Conservation (phyloP, 1,139 yeast genomes). For the Candida sanyaensis region DNA sequence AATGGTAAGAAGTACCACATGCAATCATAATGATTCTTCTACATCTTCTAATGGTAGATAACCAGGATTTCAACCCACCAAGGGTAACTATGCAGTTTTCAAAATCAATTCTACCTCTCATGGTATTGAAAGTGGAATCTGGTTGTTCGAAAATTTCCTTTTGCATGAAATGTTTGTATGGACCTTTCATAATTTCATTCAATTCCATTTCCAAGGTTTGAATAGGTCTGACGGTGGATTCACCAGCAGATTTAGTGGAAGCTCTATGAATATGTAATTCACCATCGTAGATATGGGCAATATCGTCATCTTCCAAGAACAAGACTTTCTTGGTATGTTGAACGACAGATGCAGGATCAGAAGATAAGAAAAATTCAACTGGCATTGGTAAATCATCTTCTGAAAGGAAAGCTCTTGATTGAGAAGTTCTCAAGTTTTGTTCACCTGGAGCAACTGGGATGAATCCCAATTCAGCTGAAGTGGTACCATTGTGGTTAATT, state of each 20-base stretch:
- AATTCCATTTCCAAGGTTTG: slow-evolving; percentile 97
- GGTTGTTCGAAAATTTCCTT: slow-evolving; percentile 99
- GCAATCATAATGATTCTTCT: slow-evolving; percentile 98
- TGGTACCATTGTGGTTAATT: slow-evolving; percentile 10
- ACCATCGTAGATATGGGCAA: slow-evolving; percentile 97
- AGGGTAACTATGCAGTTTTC: slow-evolving; percentile 73
- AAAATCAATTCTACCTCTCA: slow-evolving; percentile 99
- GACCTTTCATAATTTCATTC: slow-evolving; percentile 98
- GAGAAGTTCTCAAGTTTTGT: slow-evolving; percentile 75
- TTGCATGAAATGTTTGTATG: slow-evolving; percentile 95
- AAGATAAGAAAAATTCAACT: slow-evolving; percentile 92
- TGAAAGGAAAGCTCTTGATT: slow-evolving; percentile 87
- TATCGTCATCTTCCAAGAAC: slow-evolving; percentile 96
- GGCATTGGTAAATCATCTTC: slow-evolving; percentile 95
- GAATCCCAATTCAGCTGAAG: slow-evolving; percentile 27
- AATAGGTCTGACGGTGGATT: slow-evolving; percentile 89
- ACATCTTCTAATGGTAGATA: slow-evolving; percentile 90
- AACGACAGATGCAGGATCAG: slow-evolving; percentile 97
- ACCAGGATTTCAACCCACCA: slow-evolving; percentile 87
- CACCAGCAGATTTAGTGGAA: slow-evolving; percentile 78
- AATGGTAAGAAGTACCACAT: slow-evolving; percentile 98
- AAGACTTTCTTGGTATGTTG: slow-evolving; percentile 97
- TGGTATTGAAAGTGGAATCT: slow-evolving; percentile 95
- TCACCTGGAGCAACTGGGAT: slow-evolving; percentile 47
- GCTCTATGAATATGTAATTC: slow-evolving; percentile 98